Conservation (phyloP, 2,329 filamentous ascomycete species). For the Aspergillus glaucus region DNA sequence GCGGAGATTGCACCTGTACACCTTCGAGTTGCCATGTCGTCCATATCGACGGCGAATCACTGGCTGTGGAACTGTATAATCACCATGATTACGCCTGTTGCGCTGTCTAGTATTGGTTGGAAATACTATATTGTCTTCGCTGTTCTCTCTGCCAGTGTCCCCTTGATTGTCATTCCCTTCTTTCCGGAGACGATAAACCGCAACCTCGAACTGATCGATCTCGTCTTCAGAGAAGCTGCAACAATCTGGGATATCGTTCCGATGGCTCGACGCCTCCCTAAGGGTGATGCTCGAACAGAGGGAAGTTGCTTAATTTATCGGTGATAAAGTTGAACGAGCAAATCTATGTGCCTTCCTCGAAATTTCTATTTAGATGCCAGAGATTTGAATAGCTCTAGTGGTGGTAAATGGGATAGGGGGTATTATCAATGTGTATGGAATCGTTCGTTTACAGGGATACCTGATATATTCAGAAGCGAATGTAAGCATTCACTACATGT, state of each 20-base stretch:
- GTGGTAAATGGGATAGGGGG: neutral
- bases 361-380: neutral
- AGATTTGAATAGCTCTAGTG: neutral
- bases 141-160: slow-evolving; percentile 15
- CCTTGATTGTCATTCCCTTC: slow-evolving; percentile 14
- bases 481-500: neutral
- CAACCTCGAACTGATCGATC: slow-evolving; percentile 17
- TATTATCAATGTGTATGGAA: neutral
- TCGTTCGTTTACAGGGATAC: neutral
- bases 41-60: neutral
- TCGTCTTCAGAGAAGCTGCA: slow-evolving; percentile 18
- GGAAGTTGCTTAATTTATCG: slow-evolving; percentile 9
- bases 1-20: neutral
- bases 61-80: slow-evolving; percentile 1
- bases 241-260: slow-evolving; percentile 18
- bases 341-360: neutral
- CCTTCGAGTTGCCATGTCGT: neutral
- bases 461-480: neutral
- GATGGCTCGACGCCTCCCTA: slow-evolving; percentile 16
- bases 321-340: neutral
- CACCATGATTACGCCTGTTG: slow-evolving; percentile 4
- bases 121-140: slow-evolving; percentile 6
- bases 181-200: slow-evolving; percentile 21
- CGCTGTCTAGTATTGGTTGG: slow-evolving; percentile 2
- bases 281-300: slow-evolving; percentile 14